These are phyloP conservation scores for Cucurbita pepo DNA, from an alignment of 306 rosid species.

Conservation along the genomic window DNA sequence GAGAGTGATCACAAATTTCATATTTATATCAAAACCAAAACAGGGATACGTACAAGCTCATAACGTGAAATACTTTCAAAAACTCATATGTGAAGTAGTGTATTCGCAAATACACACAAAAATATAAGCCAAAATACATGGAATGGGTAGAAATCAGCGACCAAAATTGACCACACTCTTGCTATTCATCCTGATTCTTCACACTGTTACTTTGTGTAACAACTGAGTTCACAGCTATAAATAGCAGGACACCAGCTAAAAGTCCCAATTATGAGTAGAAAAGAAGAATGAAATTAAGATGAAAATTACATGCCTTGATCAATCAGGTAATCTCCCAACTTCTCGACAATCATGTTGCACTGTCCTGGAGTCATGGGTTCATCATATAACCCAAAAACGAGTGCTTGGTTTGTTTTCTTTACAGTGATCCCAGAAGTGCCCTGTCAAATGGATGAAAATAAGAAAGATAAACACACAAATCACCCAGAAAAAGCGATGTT, in stretches of 20 bases:
- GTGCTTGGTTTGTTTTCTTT: slow-evolving; percentile 53
- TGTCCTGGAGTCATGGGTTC: slow-evolving; percentile 82
- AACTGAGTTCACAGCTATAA: not conserved
- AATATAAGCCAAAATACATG: not conserved
- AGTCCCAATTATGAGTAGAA: not conserved
- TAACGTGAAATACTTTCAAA: not conserved
- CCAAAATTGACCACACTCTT: not conserved
- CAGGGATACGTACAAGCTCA: not conserved
- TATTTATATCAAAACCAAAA: not conserved
- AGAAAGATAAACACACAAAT: not conserved
- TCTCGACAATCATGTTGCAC: slow-evolving; percentile 82
- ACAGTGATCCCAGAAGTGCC: slow-evolving; percentile 71
- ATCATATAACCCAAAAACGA: slow-evolving; percentile 60
- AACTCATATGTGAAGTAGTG: not conserved
- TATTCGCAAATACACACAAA: not conserved
- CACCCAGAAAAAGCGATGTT: not conserved
- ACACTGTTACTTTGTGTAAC: not conserved
- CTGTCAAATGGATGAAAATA: slow-evolving; percentile 14
- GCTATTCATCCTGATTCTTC: not conserved
- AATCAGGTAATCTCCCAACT: slow-evolving; percentile 79
- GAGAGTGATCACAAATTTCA: not conserved
- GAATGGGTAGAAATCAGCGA: slow-evolving; percentile 3
- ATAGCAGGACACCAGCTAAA: not conserved
- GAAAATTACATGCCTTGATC: slow-evolving; percentile 54
- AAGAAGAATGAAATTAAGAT: not conserved